Percentiles rank a stretch among this genome's conserved stretches.
Evolutionary conservation across 768 basidiomycete species (phyloP).

Genomic region (Rhodotorula diobovata): DNA sequence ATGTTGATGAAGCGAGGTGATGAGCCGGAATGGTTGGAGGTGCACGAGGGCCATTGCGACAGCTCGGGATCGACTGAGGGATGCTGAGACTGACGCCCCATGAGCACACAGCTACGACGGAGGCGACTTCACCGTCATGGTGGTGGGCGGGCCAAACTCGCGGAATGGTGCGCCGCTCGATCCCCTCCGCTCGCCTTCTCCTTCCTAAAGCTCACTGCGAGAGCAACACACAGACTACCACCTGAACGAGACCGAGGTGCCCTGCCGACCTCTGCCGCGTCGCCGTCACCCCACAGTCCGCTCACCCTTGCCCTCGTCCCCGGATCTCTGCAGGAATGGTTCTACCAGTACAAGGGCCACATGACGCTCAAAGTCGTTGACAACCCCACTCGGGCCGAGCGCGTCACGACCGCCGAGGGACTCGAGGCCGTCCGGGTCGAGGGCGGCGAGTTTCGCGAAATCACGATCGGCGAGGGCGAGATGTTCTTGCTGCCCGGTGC

Average conservation of each 20-base stretch:
- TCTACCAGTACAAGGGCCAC: constrained; percentile 89
- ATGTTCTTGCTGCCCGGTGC: constrained; percentile 92
- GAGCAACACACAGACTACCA: constrained; percentile 63
- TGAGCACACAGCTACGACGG: constrained; percentile 55
- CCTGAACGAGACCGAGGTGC: constrained; percentile 72
- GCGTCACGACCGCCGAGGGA: constrained; percentile 42
- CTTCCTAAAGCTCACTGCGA: background rate
- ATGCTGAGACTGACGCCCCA: background rate
- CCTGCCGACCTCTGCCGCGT: background rate
- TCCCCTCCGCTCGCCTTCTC: background rate
- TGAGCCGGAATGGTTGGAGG: background rate
- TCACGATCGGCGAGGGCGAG: constrained; percentile 85
- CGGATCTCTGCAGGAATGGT: constrained; percentile 74
- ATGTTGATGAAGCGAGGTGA: background rate
- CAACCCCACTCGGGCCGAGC: constrained; percentile 10
- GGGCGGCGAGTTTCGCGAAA: constrained; percentile 72
- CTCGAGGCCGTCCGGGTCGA: constrained; percentile 50
- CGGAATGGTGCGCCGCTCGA: constrained; percentile 53
- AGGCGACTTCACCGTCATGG: constrained; percentile 89
- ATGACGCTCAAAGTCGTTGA: constrained; percentile 81
- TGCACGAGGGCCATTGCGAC: no score
- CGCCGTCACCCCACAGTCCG: constrained; percentile 48
- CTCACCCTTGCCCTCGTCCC: background rate
- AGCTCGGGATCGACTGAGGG: no score
- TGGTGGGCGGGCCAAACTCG: constrained; percentile 89